Evolutionary conservation across 2,329 filamentous ascomycete genomes (phyloP).

Genomic region (Beauveria sp.): DNA sequence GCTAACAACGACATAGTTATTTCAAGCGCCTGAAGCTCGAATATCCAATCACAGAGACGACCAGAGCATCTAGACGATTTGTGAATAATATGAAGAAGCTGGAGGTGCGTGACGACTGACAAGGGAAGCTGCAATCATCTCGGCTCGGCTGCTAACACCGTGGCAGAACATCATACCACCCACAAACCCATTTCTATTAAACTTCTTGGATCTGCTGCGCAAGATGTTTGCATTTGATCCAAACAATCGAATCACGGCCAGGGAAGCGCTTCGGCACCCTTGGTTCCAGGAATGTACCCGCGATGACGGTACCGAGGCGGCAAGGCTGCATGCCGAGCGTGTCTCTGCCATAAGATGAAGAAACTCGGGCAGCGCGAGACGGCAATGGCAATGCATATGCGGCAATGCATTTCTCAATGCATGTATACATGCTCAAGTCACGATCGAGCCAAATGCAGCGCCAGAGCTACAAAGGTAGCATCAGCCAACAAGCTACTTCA

Average conservation of each 20-base stretch:
- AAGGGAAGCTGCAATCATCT: no score
- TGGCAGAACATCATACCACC: slow-evolving; percentile 45
- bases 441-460: neutral
- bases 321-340: slow-evolving; percentile 7
- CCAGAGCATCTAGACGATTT: slow-evolving; percentile 5
- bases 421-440: neutral
- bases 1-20: neutral
- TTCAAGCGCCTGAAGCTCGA: slow-evolving; percentile 10
- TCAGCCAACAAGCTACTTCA: no score
- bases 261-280: slow-evolving; percentile 50
- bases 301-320: slow-evolving; percentile 10
- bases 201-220: slow-evolving; percentile 50
- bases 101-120: neutral
- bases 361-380: neutral
- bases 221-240: slow-evolving; percentile 58
- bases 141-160: neutral
- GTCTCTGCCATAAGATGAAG: neutral
- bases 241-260: slow-evolving; percentile 49
- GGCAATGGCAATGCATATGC: neutral
- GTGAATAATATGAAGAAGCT: slow-evolving; percentile 11
- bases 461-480: neutral
- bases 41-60: slow-evolving; percentile 6
- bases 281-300: slow-evolving; percentile 52
- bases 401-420: neutral
- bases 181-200: slow-evolving; percentile 42